These are phyloP conservation scores for Amaranthus cruentus DNA, from an alignment of 148 eudicot genomes.

Conservation along the genomic window DNA sequence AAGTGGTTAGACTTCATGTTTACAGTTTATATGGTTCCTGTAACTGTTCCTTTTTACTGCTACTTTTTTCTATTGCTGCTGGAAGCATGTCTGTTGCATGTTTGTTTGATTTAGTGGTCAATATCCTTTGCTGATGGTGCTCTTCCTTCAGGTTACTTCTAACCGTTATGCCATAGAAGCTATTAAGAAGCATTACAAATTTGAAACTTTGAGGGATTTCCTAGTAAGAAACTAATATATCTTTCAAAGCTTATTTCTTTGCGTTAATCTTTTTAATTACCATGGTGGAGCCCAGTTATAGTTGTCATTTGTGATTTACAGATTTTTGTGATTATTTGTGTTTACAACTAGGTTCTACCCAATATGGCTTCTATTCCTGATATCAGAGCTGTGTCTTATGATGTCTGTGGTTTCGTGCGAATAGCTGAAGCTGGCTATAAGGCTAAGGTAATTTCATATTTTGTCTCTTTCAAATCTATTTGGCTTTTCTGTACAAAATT, in stretches of 20 bases:
- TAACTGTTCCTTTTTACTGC: neutral
- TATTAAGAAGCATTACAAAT: conserved; percentile 84
- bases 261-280: neutral
- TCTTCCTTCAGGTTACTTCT: conserved; percentile 68
- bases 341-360: conserved; percentile 65
- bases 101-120: neutral
- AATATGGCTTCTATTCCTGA: conserved; percentile 93
- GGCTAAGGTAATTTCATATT: conserved; percentile 56
- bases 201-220: conserved; percentile 61
- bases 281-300: neutral
- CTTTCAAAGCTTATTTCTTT: neutral
- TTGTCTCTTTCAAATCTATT: neutral
- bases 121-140: neutral
- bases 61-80: neutral
- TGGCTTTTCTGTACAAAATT: neutral
- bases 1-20: neutral
- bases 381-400: conserved; percentile 80
- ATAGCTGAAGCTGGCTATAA: conserved; percentile 61
- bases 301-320: neutral
- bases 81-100: neutral
- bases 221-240: conserved; percentile 41
- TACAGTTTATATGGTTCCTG: too few relatives aligned
- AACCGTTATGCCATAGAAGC: conserved; percentile 80
- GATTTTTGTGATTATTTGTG: conserved; percentile 7
- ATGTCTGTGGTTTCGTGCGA: conserved; percentile 79